Base-by-base conservation (phyloP, 2,329 filamentous ascomycete species). In the Trichoderma sp. region DNA sequence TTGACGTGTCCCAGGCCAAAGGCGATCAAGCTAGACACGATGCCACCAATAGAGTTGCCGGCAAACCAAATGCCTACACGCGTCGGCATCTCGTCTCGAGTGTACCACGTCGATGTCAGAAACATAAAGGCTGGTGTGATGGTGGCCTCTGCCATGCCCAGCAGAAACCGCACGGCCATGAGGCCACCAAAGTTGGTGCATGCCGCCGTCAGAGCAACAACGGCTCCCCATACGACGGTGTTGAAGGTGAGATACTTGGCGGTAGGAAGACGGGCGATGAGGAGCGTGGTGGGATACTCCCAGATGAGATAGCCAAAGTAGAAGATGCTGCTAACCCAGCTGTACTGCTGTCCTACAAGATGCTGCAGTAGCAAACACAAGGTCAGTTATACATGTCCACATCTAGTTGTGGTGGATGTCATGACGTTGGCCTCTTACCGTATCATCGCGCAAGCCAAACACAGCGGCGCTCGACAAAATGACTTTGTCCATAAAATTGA, bases 401-500 rank as follows among this genome's bases (percentile, higher is more conserved):
- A 17, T 34, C 2, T 7, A 3, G 27, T 12, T 12, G n/a, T 25
- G 6, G 2, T 34, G 58, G 9, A 5, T 27, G 17, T n/a, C 5
- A 32, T 19, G 29, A 5, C 29, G 22, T n/a, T 42, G n/a, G 4
- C 8, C 15, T 52, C 73, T 70, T 48, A 78, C 77, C 22, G 77
- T 81, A 70, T 86, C 84, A 4, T 83, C 74, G 5, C 78, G 76
- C n/a, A 87, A 72, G 0, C 84, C 85, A 71, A 88, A 87, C 0
- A 88, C 84, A 5, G 84, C 79, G 0, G 86, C 85, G 70, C 81
- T 85, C 0, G 83, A 84, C 5, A 87, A 73, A 59, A 85, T 85
- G 1, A 82, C 82, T 74, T 88, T 89, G 75, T 89, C 86, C 80
- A 88, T 86, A 69, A 87, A 88, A 70, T 86, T 86, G 70, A 88